phyloP scores from a whole-genome alignment of 371 early-diverging fungal species.

The Mucor plumbeus region DNA sequence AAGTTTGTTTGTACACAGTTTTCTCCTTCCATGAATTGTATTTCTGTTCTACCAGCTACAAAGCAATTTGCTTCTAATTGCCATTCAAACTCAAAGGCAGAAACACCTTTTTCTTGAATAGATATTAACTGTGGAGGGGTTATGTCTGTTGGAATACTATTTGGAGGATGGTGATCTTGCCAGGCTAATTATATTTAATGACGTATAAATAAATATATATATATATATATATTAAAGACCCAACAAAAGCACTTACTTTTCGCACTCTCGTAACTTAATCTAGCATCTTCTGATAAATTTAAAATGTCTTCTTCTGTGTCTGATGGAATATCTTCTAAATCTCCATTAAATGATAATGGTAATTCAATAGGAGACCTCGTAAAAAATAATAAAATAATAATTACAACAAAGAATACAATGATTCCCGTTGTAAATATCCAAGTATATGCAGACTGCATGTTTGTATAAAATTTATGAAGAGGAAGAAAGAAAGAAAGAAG shows the following conservation, averaged over 20 bases:
- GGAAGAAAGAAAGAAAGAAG: not conserved
- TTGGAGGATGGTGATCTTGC: conserved; percentile 59
- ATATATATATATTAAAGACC: no score
- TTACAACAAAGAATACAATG: conserved; percentile 40
- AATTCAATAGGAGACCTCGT: conserved; percentile 43
- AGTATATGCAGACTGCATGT: conserved; percentile 6
- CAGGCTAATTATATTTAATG: not conserved
- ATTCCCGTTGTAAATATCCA: conserved; percentile 40
- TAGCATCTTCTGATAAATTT: conserved; percentile 46
- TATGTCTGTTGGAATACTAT: conserved; percentile 66
- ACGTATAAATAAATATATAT: no score
- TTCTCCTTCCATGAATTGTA: conserved; percentile 75
- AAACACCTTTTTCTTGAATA: conserved; percentile 87
- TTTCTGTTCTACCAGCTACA: conserved; percentile 79
- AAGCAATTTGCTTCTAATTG: conserved; percentile 70
- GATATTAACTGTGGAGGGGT: conserved; percentile 64
- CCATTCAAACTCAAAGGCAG: conserved; percentile 83
- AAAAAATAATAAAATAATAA: conserved; percentile 42
- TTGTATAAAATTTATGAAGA: not conserved
- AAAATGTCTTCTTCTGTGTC: conserved; percentile 47
- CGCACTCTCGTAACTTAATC: conserved; percentile 51
- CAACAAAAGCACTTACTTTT: conserved; percentile 31
- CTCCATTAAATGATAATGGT: conserved; percentile 32
- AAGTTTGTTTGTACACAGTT: conserved; percentile 82
- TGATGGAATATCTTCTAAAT: conserved; percentile 39